Evolutionary conservation across 306 rosid species (phyloP).

Genomic region (Dalbergia cultrata): DNA sequence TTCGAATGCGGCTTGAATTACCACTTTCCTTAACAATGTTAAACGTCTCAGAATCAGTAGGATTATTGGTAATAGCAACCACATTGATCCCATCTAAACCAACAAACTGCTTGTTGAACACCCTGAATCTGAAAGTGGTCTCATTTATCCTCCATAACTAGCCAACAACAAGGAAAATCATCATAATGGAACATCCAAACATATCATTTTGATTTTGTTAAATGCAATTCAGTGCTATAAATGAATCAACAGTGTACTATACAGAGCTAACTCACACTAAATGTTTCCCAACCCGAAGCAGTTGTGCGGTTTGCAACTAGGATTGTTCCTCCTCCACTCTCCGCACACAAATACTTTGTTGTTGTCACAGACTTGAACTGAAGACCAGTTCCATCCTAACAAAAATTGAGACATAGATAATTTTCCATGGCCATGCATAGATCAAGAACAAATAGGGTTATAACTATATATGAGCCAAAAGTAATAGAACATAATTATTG

Average conservation of each 20-base stretch:
- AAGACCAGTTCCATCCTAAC: constrained; percentile 75
- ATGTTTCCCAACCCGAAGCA: constrained; percentile 83
- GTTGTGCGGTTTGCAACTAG: constrained; percentile 73
- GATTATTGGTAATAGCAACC: constrained; percentile 57
- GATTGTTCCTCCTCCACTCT: constrained; percentile 75
- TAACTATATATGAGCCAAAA: background rate
- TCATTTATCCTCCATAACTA: constrained; percentile 83
- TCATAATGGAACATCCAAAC: background rate
- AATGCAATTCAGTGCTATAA: background rate
- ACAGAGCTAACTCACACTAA: constrained; percentile 46
- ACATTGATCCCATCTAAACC: constrained; percentile 61
- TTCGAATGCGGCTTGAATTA: constrained; percentile 57
- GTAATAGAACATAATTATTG: background rate
- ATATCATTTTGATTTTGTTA: background rate
- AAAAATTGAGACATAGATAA: background rate
- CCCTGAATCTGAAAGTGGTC: constrained; percentile 62
- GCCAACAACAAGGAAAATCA: constrained; percentile 5
- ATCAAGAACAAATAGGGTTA: background rate
- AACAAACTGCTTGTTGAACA: constrained; percentile 68
- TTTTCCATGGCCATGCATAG: background rate
- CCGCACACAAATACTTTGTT: constrained; percentile 65
- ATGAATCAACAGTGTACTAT: background rate
- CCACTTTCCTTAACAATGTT: constrained; percentile 55
- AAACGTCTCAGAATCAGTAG: constrained; percentile 53
- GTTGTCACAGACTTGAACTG: constrained; percentile 74